Conservation (phyloP, 208 protist genomes). For the Trypanosoma brucei region DNA sequence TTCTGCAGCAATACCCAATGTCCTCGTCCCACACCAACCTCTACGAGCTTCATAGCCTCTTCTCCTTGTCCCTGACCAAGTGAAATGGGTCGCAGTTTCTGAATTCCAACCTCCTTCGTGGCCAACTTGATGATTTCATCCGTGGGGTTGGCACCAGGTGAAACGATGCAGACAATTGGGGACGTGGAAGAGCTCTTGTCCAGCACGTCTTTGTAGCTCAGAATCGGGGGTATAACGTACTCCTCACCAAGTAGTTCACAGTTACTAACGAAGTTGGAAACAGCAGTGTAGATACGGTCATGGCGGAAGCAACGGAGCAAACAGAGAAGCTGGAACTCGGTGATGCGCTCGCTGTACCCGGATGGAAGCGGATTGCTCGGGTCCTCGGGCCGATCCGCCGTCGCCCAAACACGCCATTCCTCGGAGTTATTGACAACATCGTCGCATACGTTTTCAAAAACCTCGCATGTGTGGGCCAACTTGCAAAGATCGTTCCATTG, state of each 20-base stretch:
- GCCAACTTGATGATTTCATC: constrained; percentile 97
- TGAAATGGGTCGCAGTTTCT: constrained; percentile 94
- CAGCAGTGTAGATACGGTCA: constrained; percentile 94
- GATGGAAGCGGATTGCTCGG: constrained; percentile 59
- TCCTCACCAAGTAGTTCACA: constrained; percentile 90
- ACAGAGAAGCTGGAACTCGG: constrained; percentile 92
- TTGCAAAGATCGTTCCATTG: constrained; percentile 96
- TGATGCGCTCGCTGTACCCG: constrained; percentile 70
- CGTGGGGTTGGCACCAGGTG: constrained; percentile 97
- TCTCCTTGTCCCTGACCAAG: constrained; percentile 98
- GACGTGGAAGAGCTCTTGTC: constrained; percentile 88
- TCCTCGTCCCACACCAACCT: constrained; percentile 92
- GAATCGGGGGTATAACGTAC: constrained; percentile 95
- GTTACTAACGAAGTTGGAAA: constrained; percentile 92
- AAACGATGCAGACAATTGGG: constrained; percentile 98
- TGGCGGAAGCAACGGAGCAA: constrained; percentile 96
- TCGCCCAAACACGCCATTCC: constrained; percentile 92
- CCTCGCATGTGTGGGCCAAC: constrained; percentile 54
- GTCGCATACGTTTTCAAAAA: constrained; percentile 79
- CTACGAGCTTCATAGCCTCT: constrained; percentile 94
- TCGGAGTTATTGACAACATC: constrained; percentile 74
- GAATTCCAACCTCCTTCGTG: constrained; percentile 90
- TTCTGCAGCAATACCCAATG: constrained; percentile 99
- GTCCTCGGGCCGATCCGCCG: constrained; percentile 92
- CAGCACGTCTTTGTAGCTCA: constrained; percentile 95